A percentile compares a stretch with the other conserved stretches of the same genome.
These are phyloP conservation scores for Cytospora piceicola DNA, from an alignment of 2,329 filamentous ascomycete genomes.

Conservation along the genomic window DNA sequence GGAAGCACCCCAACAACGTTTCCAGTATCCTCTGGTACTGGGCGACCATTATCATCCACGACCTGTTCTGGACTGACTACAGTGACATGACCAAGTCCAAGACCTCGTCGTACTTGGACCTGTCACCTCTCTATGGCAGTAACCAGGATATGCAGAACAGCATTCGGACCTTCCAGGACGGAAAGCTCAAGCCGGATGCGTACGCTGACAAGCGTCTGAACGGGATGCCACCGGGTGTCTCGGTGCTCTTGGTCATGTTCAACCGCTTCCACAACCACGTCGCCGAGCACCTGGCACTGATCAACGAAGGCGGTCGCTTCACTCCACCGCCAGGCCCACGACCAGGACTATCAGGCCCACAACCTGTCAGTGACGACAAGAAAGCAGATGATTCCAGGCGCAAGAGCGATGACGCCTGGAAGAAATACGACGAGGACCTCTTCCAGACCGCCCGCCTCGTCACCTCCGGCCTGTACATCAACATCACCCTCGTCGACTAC, in stretches of 20 bases:
- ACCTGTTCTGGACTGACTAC: conserved; percentile 70
- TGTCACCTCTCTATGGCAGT: conserved; percentile 73
- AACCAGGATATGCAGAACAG: conserved; percentile 68
- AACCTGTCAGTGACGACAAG: conserved; percentile 29
- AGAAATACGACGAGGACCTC: conserved; percentile 74
- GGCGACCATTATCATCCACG: conserved; percentile 75
- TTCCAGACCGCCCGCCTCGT: conserved; percentile 80
- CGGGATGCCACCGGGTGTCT: conserved; percentile 73
- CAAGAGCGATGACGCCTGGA: conserved; percentile 57
- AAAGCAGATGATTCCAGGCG: conserved; percentile 49
- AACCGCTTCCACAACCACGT: conserved; percentile 87
- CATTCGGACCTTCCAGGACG: conserved; percentile 71
- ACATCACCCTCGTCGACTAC: conserved; percentile 78
- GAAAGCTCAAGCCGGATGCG: conserved; percentile 72
- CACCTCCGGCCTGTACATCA: conserved; percentile 75
- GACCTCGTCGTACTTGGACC: conserved; percentile 73
- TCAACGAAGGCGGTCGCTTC: conserved; percentile 85
- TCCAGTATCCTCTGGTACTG: conserved; percentile 74
- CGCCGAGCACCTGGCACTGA: conserved; percentile 76
- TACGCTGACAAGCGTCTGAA: conserved; percentile 73
- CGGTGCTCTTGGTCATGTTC: conserved; percentile 76
- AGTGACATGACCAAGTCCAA: conserved; percentile 63
- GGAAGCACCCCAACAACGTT: conserved; percentile 70
- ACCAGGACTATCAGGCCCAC: conserved; percentile 2
- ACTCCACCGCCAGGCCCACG: conserved; percentile 56